Evolutionary conservation across 257 asterid species (phyloP), one percentile per base, ranked within the genome.

Genomic region (Cordia subcordata): DNA sequence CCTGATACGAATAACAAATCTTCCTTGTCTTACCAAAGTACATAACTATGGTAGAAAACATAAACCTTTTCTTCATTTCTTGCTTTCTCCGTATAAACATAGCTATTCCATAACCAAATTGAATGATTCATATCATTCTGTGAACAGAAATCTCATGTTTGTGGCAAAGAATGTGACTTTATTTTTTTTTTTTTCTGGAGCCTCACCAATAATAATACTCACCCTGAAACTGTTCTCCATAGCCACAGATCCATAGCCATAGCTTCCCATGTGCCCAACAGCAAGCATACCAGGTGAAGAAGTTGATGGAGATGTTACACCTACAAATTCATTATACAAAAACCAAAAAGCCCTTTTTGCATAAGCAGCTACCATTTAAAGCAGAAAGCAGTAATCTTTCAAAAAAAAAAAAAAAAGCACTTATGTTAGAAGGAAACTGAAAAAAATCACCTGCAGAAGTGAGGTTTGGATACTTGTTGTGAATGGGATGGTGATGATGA

Each of bases 181-280:
- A 1, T 27, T 27, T 27, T 27, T 27, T 27, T 27, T 6, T 27
- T 27, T 27, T n/a, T n/a, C n/a, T n/a, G n/a, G n/a, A n/a, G n/a
- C n/a, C n/a, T n/a, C n/a, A n/a, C n/a, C n/a, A n/a, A n/a, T n/a
- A n/a, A n/a, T n/a, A n/a, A 18, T 46, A 59, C 93, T 77, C 51
- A 92, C 99, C 73, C 87, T 67, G 60, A 88, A 84, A 44, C 84
- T 86, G 73, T 68, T 80, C 74, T 88, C 97, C 91, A 88, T 82
- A 44, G 95, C 90, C 55, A 80, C 42, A 47, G 94, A 75, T 67
- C 96, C 96, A 69, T 81, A 88, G 15, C 81, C 85, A 27, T 71
- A 70, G 67, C 70, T 77, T 11, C 85, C 90, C 56, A 70, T 67
- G 51, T 69, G 75, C n/a, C 65, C 72, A 58, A 56, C 63, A 35